phyloP scores from a whole-genome alignment of 345 rosid species.

The Aquilaria malaccensis region DNA sequence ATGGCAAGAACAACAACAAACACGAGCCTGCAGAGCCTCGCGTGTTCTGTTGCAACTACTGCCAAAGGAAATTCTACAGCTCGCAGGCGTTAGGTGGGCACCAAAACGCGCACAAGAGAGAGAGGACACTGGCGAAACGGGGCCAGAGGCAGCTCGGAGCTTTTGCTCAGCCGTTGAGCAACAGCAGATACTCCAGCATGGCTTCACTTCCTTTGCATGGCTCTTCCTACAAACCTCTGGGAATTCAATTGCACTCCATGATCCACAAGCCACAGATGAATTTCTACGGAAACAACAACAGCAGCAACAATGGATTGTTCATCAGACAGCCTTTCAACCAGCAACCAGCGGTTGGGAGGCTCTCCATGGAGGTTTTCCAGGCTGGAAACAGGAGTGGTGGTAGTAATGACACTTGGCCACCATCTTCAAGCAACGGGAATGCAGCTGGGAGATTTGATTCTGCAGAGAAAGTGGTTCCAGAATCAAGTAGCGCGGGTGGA shows the following conservation, averaged over 20 bases:
- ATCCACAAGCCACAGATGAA: constrained; percentile 43
- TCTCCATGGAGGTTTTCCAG: constrained; percentile 20
- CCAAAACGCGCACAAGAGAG: constrained; percentile 92
- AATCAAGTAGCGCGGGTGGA: constrained; percentile 21
- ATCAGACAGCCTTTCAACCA: constrained; percentile 33
- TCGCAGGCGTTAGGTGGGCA: constrained; percentile 97
- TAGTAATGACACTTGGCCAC: constrained; percentile 17
- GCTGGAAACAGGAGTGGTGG: neutral
- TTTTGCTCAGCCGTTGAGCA: constrained; percentile 21
- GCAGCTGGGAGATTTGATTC: constrained; percentile 31
- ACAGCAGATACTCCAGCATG: constrained; percentile 44
- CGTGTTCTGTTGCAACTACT: constrained; percentile 79
- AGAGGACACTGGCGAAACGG: constrained; percentile 78
- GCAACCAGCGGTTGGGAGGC: constrained; percentile 38
- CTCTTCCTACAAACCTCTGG: constrained; percentile 43
- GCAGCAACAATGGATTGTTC: constrained; percentile 33
- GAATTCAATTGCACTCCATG: constrained; percentile 68
- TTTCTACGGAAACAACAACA: constrained; percentile 1
- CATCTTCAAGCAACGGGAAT: constrained; percentile 1
- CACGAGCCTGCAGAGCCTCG: constrained; percentile 31
- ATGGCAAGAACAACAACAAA: too few relatives aligned
- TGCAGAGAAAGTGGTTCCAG: constrained; percentile 29
- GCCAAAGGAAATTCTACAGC: constrained; percentile 89
- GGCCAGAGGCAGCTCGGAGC: constrained; percentile 42
- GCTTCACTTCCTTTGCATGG: constrained; percentile 81